These are phyloP conservation scores for Leccinum subgranulosum DNA, from an alignment of 768 basidiomycete genomes.

Conservation along the genomic window DNA sequence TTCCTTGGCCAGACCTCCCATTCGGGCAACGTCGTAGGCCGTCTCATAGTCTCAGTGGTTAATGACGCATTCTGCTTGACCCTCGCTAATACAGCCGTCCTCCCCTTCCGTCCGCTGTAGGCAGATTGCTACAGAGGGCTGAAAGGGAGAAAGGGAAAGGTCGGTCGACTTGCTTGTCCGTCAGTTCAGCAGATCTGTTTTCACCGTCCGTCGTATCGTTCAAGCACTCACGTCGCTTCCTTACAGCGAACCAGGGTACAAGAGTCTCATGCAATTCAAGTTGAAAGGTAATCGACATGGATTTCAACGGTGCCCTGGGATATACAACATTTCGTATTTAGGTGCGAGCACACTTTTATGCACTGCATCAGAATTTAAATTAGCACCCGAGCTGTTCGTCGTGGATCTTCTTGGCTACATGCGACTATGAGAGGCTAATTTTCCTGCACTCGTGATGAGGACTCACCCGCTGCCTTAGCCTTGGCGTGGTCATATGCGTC, in stretches of 20 bases:
- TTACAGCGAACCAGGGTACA: neutral
- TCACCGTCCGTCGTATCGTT: neutral
- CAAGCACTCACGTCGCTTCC: neutral
- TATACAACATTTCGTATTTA: conserved; percentile 8
- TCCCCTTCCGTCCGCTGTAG: conserved; percentile 27
- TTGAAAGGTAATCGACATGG: neutral
- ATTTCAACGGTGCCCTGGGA: neutral
- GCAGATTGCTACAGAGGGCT: conserved; percentile 17
- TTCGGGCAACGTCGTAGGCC: neutral
- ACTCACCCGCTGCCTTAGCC: conserved; percentile 39
- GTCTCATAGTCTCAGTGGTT: neutral
- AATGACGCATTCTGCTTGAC: neutral
- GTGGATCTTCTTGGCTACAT: conserved; percentile 7
- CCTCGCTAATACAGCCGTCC: neutral
- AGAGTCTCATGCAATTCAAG: neutral
- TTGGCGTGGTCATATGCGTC: conserved; percentile 43
- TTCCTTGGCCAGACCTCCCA: conserved; percentile 1
- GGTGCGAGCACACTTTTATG: neutral
- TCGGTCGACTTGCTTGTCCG: neutral
- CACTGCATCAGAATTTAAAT: neutral
- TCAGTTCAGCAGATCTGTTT: neutral
- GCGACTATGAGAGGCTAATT: neutral
- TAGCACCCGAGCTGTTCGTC: neutral
- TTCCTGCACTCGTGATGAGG: neutral
- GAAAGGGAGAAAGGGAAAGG: conserved; percentile 16